These are phyloP conservation scores for Coemansia aciculifera DNA, from an alignment of 192 early-diverging fungal genomes.

Conservation along the genomic window DNA sequence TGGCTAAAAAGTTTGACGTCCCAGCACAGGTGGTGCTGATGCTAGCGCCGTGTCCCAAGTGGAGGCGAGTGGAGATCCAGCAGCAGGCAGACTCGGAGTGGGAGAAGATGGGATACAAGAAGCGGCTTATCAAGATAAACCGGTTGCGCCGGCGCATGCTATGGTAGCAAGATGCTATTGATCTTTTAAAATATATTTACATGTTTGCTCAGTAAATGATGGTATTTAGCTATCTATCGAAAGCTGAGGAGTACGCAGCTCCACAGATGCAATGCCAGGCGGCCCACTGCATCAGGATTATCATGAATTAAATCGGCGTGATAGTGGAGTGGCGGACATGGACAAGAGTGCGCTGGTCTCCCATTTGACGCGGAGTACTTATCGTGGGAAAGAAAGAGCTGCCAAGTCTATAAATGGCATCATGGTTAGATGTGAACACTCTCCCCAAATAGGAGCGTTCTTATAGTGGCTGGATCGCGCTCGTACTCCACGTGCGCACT, in stretches of 20 bases:
- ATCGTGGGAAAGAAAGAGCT: background rate
- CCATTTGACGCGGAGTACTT: background rate
- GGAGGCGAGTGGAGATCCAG: constrained; percentile 49
- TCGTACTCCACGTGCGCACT: background rate
- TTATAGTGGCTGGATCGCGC: background rate
- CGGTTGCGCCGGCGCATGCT: constrained; percentile 52
- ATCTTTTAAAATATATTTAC: background rate
- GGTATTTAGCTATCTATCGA: too few relatives aligned
- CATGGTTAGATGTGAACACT: too few relatives aligned
- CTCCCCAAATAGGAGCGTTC: too few relatives aligned
- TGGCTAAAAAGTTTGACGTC: constrained; percentile 52
- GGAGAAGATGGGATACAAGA: constrained; percentile 51
- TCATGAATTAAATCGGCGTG: background rate
- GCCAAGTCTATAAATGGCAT: background rate
- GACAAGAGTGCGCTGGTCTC: too few relatives aligned
- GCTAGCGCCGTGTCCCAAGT: constrained; percentile 37
- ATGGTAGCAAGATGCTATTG: constrained; percentile 19
- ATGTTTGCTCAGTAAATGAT: too few relatives aligned
- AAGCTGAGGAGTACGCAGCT: background rate
- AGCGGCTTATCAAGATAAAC: constrained; percentile 53
- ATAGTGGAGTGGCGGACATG: background rate
- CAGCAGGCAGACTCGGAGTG: constrained; percentile 42
- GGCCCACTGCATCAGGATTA: background rate
- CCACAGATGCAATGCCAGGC: background rate
- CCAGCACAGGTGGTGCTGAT: constrained; percentile 33